phyloP scores from a whole-genome alignment of 495 filamentous ascomycete species.

The Sphaerosporella brunnea region DNA sequence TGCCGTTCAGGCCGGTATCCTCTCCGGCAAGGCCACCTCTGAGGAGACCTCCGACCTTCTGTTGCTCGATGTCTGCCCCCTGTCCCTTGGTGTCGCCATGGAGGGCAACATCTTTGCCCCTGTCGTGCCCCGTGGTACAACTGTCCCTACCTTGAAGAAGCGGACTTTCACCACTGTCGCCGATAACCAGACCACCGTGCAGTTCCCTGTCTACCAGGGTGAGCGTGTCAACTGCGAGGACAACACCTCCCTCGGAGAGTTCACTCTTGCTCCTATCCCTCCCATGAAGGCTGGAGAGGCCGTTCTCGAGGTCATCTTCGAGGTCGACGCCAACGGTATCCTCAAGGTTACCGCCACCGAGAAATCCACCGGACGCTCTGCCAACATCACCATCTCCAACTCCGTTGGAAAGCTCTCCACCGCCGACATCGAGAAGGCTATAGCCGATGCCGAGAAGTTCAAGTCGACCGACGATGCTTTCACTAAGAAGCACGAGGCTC shows the following conservation, averaged over 20 bases:
- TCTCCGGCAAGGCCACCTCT: conserved; percentile 89
- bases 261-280: conserved; percentile 91
- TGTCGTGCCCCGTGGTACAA: conserved; percentile 76
- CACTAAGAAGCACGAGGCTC: conserved; percentile 96
- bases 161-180: conserved; percentile 92
- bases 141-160: conserved; percentile 90
- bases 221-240: conserved; percentile 99
- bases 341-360: conserved; percentile 98
- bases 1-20: conserved; percentile 94
- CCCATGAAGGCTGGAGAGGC: conserved; percentile 96
- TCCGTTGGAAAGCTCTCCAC: conserved; percentile 96
- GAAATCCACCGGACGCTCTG: conserved; percentile 93
- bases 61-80: conserved; percentile 87
- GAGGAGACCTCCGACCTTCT: conserved; percentile 92
- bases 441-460: conserved; percentile 92
- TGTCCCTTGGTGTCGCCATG: conserved; percentile 98
- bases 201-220: conserved; percentile 96
- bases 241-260: conserved; percentile 97
- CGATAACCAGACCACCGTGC: conserved; percentile 89
- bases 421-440: conserved; percentile 92
- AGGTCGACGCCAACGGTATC: conserved; percentile 99
- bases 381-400: conserved; percentile 99
- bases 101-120: conserved; percentile 99
- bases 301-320: conserved; percentile 94
- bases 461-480: conserved; percentile 95